These are phyloP conservation scores for Rhynchosporium graminicola DNA, from an alignment of 2,329 filamentous ascomycete species.

Conservation along the genomic window DNA sequence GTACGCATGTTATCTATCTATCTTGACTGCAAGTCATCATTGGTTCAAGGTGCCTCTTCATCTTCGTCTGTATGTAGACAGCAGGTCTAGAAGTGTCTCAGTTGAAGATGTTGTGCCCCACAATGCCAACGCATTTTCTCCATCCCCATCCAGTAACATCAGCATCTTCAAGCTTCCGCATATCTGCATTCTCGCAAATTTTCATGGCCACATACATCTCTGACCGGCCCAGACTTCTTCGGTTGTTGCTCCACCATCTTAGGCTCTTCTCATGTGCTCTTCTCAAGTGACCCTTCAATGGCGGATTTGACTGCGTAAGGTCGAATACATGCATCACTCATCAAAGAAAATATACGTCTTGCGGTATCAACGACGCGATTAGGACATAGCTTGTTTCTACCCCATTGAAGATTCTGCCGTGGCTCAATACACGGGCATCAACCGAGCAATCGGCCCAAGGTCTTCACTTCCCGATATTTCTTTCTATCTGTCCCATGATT, in stretches of 20 bases:
- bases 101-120: background rate
- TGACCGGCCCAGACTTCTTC: constrained; percentile 51
- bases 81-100: background rate
- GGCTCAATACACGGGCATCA: constrained; percentile 52
- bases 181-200: constrained; percentile 51
- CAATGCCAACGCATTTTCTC: constrained; percentile 34
- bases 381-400: constrained; percentile 54
- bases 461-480: constrained; percentile 52
- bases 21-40: background rate
- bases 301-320: constrained; percentile 49
- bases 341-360: constrained; percentile 46
- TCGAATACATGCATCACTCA: constrained; percentile 17
- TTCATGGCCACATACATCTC: constrained; percentile 45
- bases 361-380: constrained; percentile 52
- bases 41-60: background rate
- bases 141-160: constrained; percentile 47
- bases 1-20: background rate
- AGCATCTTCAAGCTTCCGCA: constrained; percentile 44
- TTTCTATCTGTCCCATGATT: constrained; percentile 52
- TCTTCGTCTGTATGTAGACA: background rate
- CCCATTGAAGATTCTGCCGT: constrained; percentile 47
- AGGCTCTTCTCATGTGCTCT: constrained; percentile 50
- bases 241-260: constrained; percentile 52
- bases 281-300: constrained; percentile 54
- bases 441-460: constrained; percentile 48